phyloP scores from a whole-genome alignment of 176 grass and related monocot genomes.

The Puccinellia tenuiflora region DNA sequence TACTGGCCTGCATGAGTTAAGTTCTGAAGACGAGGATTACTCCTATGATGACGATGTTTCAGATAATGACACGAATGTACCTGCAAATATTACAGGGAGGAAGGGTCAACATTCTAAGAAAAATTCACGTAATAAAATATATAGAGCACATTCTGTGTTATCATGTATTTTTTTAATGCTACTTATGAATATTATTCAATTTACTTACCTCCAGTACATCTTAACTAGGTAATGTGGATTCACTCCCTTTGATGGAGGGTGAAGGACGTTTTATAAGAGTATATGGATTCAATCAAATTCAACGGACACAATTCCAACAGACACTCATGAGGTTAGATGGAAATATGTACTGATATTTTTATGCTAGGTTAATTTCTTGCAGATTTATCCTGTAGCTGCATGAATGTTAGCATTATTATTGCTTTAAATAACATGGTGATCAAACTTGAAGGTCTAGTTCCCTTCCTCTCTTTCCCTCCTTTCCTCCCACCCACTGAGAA shows the following conservation, averaged over 20 bases:
- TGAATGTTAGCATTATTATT: not conserved
- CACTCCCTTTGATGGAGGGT: slow-evolving; percentile 89
- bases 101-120: slow-evolving; percentile 77
- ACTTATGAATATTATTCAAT: slow-evolving; percentile 22
- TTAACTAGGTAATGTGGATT: slow-evolving; percentile 54
- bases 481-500: not conserved
- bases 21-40: slow-evolving; percentile 95
- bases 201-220: slow-evolving; percentile 26
- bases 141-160: slow-evolving; percentile 7
- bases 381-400: not conserved
- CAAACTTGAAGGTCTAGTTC: not conserved
- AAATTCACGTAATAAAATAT: slow-evolving; percentile 64
- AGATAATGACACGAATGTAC: slow-evolving; percentile 65
- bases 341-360: slow-evolving; percentile 11
- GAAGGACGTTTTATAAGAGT: slow-evolving; percentile 75
- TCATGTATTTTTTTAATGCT: not conserved
- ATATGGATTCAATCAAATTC: slow-evolving; percentile 88
- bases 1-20: slow-evolving; percentile 64
- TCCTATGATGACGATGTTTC: slow-evolving; percentile 74
- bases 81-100: slow-evolving; percentile 46
- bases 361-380: not conserved
- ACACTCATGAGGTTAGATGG: slow-evolving; percentile 75
- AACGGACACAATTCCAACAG: slow-evolving; percentile 70
- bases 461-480: not conserved
- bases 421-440: not conserved